Conservation (phyloP, 2,329 filamentous ascomycete species). For the Colletotrichum cuscutae region DNA sequence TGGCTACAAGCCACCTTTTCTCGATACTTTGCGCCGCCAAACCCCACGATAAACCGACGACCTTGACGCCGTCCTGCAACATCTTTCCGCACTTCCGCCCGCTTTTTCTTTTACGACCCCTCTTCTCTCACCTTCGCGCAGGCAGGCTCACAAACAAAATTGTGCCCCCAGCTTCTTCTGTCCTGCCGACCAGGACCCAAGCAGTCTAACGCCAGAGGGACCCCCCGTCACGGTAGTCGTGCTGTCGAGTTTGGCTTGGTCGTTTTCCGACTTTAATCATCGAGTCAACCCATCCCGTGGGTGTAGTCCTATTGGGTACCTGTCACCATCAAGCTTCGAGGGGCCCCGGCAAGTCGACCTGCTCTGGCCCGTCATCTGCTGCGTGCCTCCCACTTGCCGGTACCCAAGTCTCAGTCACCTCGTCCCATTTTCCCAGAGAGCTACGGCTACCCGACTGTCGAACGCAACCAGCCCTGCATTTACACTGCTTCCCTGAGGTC, state of each 20-base stretch:
- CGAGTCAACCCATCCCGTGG: constrained; percentile 29
- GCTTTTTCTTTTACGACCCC: constrained; percentile 4
- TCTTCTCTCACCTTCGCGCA: constrained; percentile 1
- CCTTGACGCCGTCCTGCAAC: constrained; percentile 16
- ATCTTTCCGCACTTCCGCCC: constrained; percentile 24
- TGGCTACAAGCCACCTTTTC: constrained; percentile 5
- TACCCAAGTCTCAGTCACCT: constrained; percentile 11
- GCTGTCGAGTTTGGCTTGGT: constrained; percentile 26
- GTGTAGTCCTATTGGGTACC: constrained; percentile 35
- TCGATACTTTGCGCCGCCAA: constrained; percentile 9
- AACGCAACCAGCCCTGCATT: constrained; percentile 28
- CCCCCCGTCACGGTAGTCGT: constrained; percentile 27
- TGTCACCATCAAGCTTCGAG: constrained; percentile 38
- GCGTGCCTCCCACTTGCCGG: constrained; percentile 27
- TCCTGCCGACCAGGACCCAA: not conserved
- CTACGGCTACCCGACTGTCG: constrained; percentile 26
- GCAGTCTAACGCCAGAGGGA: not conserved
- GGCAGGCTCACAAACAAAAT: constrained; percentile 1
- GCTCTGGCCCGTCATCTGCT: constrained; percentile 34
- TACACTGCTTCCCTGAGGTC: constrained; percentile 6
- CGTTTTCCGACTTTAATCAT: constrained; percentile 4
- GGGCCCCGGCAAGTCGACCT: constrained; percentile 34
- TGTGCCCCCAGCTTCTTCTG: constrained; percentile 1
- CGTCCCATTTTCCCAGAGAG: constrained; percentile 17
- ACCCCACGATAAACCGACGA: constrained; percentile 17